phyloP scores from a whole-genome alignment of 208 protist genomes.

The Jaenimonas drosophilae region DNA sequence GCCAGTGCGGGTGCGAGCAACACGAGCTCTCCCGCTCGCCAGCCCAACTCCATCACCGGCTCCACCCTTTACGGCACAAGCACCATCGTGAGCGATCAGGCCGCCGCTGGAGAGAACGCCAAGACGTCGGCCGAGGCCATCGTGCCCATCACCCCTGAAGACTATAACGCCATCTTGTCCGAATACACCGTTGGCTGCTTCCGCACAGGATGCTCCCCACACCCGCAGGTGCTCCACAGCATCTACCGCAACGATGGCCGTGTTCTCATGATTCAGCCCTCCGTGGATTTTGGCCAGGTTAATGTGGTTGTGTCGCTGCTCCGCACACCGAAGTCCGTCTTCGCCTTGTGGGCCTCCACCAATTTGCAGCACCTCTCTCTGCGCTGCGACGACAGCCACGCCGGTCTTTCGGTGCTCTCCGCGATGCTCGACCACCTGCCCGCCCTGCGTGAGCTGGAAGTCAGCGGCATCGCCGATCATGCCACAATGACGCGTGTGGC shows the following conservation, averaged over 20 bases:
- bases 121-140: too few species aligned
- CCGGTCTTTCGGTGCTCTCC: slow-evolving; percentile 2
- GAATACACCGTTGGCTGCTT: slow-evolving; percentile 12
- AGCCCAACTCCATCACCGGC: neutral
- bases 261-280: slow-evolving; percentile 13
- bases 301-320: slow-evolving; percentile 9
- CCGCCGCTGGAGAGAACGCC: too few species aligned
- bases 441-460: slow-evolving; percentile 8
- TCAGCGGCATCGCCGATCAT: slow-evolving; percentile 5
- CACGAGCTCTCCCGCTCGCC: neutral
- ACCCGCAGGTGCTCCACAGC: slow-evolving; percentile 20
- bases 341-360: neutral
- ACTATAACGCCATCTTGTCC: neutral
- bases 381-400: slow-evolving; percentile 7
- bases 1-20: too few species aligned
- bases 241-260: slow-evolving; percentile 9
- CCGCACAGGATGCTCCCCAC: slow-evolving; percentile 6
- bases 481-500: slow-evolving; percentile 10
- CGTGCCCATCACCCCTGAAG: too few species aligned
- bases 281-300: slow-evolving; percentile 13
- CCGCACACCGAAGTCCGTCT: neutral
- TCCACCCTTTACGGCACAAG: neutral
- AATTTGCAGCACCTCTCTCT: slow-evolving; percentile 11
- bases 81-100: too few species aligned
- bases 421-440: slow-evolving; percentile 7